Evolutionary conservation across 495 filamentous ascomycete genomes (phyloP), one percentile per base, ranked within the genome.

Genomic region (Melanomma pulvis-pyrius): DNA sequence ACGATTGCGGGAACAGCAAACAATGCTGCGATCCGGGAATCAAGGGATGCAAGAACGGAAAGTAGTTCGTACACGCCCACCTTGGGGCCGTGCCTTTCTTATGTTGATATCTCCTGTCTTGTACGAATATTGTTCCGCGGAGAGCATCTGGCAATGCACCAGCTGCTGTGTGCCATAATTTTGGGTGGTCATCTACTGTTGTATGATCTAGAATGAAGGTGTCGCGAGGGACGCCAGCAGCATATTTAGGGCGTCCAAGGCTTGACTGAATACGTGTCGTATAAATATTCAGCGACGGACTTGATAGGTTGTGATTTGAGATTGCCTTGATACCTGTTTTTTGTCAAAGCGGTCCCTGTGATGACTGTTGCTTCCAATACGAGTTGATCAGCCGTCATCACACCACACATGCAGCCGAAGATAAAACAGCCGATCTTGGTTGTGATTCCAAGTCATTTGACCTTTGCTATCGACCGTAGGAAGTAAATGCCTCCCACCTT

Each of bases 1-100:
- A 62, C 17, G 41, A 67, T 26, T 61, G 67, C 49, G 39, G 28
- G 3, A 36, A 50, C 32, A 57, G 25, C 21, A 68, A 57, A 41
- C 58, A 68, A 41, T 59, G 56, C 56, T 59, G 56, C 22, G 30
- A 28, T 13, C 36, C 36, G 22, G 56, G 32, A n/a, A 44, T 44
- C 25, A 41, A 59, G 19, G 56, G 56, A 7, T 59, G 56, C 30
- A 41, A 36, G 48, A 28, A 50, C 19, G 48, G 48, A 19, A 26
- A 47, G 19, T 50, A 50, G 15, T 44, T 7, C 9, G n/a, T 6
- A 44, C 17, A n/a, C 39, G n/a, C n/a, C n/a, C n/a, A n/a, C n/a
- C n/a, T 36, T 36, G 32, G 6, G 32, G 32, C 13, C 32, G 6
- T 36, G 13, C 6, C 13, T 36, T 36, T 13, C 32, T 36, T 34